These are phyloP conservation scores for Talaromyces sp. DNA, from an alignment of 2,329 filamentous ascomycete species.

Conservation along the genomic window DNA sequence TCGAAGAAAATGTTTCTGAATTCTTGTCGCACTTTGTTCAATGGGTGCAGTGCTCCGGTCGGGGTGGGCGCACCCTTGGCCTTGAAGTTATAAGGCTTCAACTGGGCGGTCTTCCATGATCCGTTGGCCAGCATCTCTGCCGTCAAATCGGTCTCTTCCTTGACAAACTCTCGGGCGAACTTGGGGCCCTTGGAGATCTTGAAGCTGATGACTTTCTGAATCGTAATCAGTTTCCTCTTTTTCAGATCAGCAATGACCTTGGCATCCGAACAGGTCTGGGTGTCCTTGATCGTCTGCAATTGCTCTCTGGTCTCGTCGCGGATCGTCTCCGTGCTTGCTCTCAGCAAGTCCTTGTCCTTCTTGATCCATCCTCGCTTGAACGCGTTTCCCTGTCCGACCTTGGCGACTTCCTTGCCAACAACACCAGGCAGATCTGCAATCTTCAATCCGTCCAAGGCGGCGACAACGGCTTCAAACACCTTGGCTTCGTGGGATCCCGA, in stretches of 20 bases:
- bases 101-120: conserved; percentile 84
- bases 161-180: conserved; percentile 80
- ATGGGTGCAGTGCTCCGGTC: conserved; percentile 47
- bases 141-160: conserved; percentile 93
- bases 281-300: conserved; percentile 67
- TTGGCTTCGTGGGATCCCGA: conserved; percentile 79
- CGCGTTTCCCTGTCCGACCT: conserved; percentile 86
- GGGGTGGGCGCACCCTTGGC: conserved; percentile 52
- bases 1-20: conserved; percentile 99
- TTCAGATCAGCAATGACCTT: conserved; percentile 77
- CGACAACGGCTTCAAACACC: conserved; percentile 69
- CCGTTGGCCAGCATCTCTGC: conserved; percentile 83
- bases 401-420: conserved; percentile 43
- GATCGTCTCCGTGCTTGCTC: conserved; percentile 62
- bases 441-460: conserved; percentile 72
- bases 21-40: conserved; percentile 94
- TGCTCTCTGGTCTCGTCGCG: conserved; percentile 73
- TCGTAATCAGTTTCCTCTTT: conserved; percentile 83
- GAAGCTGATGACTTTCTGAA: conserved; percentile 82
- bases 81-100: conserved; percentile 82
- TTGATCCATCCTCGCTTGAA: conserved; percentile 72
- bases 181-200: conserved; percentile 78
- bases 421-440: conserved; percentile 61
- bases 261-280: conserved; percentile 62
- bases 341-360: conserved; percentile 55